Evolutionary conservation across 2,329 filamentous ascomycete genomes (phyloP).

Genomic region (Emmonsiellopsis sp.): DNA sequence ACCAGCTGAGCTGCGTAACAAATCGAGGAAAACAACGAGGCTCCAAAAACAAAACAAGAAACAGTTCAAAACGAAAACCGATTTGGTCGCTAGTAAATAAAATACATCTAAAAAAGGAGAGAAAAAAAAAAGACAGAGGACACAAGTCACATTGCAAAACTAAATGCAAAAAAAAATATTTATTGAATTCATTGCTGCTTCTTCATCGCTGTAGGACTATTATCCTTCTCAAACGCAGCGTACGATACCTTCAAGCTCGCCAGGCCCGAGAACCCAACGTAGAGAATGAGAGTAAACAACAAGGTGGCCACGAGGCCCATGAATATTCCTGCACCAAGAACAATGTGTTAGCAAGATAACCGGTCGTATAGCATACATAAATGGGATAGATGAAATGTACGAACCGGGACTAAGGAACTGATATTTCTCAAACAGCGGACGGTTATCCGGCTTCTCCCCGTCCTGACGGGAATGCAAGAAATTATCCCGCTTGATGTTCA

Average conservation of each 20-base stretch:
- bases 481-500: constrained; percentile 63
- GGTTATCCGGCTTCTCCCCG: constrained; percentile 19
- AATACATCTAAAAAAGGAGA: too few species aligned
- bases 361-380: background rate
- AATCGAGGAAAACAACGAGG: too few species aligned
- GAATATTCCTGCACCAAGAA: constrained; percentile 59
- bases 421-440: constrained; percentile 70
- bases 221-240: constrained; percentile 93
- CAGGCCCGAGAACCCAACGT: constrained; percentile 67
- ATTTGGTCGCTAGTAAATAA: too few species aligned
- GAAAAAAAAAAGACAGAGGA: too few species aligned
- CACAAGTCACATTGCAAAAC: too few species aligned
- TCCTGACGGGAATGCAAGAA: constrained; percentile 22
- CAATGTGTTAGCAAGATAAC: background rate
- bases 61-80: too few species aligned
- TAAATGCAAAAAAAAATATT: background rate
- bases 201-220: constrained; percentile 80
- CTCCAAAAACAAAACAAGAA: too few species aligned
- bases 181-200: constrained; percentile 48
- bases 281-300: constrained; percentile 66
- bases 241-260: constrained; percentile 81
- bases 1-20: too few species aligned
- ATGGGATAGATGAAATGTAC: constrained; percentile 17
- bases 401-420: constrained; percentile 84
- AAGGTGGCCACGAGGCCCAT: constrained; percentile 67